phyloP scores from a whole-genome alignment of 2,329 filamentous ascomycete species.

The Penicillium corylophilum region DNA sequence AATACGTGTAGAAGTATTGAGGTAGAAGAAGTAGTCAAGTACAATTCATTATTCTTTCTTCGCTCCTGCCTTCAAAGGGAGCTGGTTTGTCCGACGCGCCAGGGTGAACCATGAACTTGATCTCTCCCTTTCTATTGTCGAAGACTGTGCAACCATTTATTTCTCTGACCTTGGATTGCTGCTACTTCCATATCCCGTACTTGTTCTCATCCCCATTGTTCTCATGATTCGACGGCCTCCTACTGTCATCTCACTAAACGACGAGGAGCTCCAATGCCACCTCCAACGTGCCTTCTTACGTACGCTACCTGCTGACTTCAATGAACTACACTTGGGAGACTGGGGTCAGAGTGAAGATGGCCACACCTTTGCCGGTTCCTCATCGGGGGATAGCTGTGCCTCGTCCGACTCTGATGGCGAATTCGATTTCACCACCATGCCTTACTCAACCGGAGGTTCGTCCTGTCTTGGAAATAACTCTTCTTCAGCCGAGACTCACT shows the following conservation, averaged over 20 bases:
- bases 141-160: slow-evolving; percentile 2
- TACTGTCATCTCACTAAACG: slow-evolving; percentile 32
- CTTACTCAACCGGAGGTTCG: not conserved
- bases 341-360: slow-evolving; percentile 9
- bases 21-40: not conserved
- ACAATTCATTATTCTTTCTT: not conserved
- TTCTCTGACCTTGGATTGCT: not conserved
- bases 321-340: slow-evolving; percentile 17
- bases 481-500: not conserved
- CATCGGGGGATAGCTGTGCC: not conserved
- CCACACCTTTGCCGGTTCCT: not conserved
- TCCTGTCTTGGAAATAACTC: not conserved
- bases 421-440: not conserved
- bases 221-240: slow-evolving; percentile 37
- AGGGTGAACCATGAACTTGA: not conserved
- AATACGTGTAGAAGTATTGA: not conserved
- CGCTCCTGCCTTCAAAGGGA: not conserved
- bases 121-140: not conserved
- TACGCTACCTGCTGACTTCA: slow-evolving; percentile 14
- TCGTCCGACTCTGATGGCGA: slow-evolving; percentile 1
- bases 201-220: no score
- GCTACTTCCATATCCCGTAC: no score
- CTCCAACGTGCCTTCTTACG: slow-evolving; percentile 25
- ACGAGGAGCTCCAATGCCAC: slow-evolving; percentile 34
- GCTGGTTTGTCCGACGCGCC: not conserved